phyloP scores from a whole-genome alignment of 2,329 filamentous ascomycete species.

The Cladosporium oxysporum region DNA sequence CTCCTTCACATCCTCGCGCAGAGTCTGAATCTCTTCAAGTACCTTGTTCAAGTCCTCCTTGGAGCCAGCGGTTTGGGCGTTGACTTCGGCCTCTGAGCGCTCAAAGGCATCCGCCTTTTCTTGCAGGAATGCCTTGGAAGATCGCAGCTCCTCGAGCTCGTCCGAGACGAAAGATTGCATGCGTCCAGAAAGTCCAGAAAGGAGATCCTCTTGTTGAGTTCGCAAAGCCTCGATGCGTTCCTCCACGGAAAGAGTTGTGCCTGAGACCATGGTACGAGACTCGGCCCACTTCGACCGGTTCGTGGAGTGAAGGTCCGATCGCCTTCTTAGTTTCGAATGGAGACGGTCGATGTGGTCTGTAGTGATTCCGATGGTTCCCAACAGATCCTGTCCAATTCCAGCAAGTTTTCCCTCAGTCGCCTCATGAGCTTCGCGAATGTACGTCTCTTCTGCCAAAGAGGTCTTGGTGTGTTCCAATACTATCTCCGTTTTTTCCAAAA shows the following conservation, averaged over 20 bases:
- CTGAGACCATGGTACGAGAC: slow-evolving; percentile 72
- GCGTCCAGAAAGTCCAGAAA: slow-evolving; percentile 66
- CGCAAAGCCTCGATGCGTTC: slow-evolving; percentile 72
- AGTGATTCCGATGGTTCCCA: slow-evolving; percentile 75
- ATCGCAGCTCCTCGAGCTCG: slow-evolving; percentile 70
- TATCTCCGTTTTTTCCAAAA: slow-evolving; percentile 85
- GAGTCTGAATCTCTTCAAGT: slow-evolving; percentile 85
- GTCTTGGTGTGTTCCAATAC: slow-evolving; percentile 76
- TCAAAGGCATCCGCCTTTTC: slow-evolving; percentile 69
- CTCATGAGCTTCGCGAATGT: slow-evolving; percentile 80
- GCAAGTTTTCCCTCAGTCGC: slow-evolving; percentile 78
- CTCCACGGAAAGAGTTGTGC: slow-evolving; percentile 77
- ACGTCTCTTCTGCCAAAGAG: slow-evolving; percentile 75
- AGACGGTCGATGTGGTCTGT: slow-evolving; percentile 79
- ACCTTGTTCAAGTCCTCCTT: slow-evolving; percentile 88
- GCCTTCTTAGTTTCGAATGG: slow-evolving; percentile 82
- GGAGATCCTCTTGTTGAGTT: slow-evolving; percentile 68
- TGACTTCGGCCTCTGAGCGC: slow-evolving; percentile 66
- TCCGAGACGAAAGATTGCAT: slow-evolving; percentile 76
- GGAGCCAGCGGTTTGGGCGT: slow-evolving; percentile 66
- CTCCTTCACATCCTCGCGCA: slow-evolving; percentile 83
- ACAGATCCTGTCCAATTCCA: slow-evolving; percentile 70
- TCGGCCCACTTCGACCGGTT: slow-evolving; percentile 79
- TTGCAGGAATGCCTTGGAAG: slow-evolving; percentile 70
- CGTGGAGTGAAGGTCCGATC: slow-evolving; percentile 76